Base-by-base conservation (phyloP, 1,284 basidiomycete species). In the Xerocomus amazonicus region DNA sequence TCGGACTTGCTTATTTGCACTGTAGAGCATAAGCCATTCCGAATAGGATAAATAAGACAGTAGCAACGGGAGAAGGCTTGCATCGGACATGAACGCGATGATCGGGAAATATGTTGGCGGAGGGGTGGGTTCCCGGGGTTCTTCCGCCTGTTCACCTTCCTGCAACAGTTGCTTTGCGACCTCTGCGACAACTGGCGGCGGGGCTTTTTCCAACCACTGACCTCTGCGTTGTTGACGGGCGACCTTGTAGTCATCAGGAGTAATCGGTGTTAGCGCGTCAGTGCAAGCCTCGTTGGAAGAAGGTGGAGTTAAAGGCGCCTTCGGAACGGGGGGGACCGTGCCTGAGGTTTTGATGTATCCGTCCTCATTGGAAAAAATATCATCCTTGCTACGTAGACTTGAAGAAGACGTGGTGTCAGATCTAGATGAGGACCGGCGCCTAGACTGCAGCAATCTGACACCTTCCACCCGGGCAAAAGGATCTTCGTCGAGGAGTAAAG, bases 1-100 rank as follows among this genome's bases (percentile, higher is more conserved):
- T 35, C 78, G 72, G 17, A 84, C 72, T 37, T 70, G 70, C 62
- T 80, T 79, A 58, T 76, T 81, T 6, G 81, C 68, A 14, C 73
- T 71, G 44, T 76, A 77, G 16, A 90, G 65, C 12, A 71, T 63
- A 52, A 80, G 76, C 84, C 86, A 89, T 36, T 89, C 84, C 45
- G 72, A 76, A 58, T 84, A 89, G 9, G 78, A 70, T 38, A 90
- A 61, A 58, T 78, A 81, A 10, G 62, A 58, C 10, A 90, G 67
- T n/a, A 90, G 59, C 3, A 65, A 56, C 1, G 69, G 65, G 10
- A 90, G 70, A 13, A 88, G 65, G 23, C 66, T 65, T 0, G 76
- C 70, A 36, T 80, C 63, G 3, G 73, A 59, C 26, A 89, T 59
- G 61, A 85, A 83, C 7, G 65, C 54, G 13, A 72, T 64, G 36